Conservation (phyloP, 1,139 yeast genomes). For the Hansenula lynferdii region DNA sequence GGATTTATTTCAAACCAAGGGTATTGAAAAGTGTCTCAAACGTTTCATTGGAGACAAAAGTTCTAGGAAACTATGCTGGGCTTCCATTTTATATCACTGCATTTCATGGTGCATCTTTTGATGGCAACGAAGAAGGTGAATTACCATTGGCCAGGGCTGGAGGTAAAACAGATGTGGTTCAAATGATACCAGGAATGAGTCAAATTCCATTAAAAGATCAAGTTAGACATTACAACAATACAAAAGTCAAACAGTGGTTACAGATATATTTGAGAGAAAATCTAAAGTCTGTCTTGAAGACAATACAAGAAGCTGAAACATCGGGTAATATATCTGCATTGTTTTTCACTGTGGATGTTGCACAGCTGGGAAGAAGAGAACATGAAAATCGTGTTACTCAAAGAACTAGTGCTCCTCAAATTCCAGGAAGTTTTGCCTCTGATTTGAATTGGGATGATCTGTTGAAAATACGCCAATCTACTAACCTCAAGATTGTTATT, state of each 20-base stretch:
- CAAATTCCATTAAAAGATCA: constrained; percentile 55
- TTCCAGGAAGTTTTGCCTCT: constrained; percentile 13
- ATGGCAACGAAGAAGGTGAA: constrained; percentile 47
- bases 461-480: constrained; percentile 33
- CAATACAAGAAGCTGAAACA: constrained; percentile 29
- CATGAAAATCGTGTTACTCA: constrained; percentile 28
- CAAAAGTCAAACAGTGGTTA: constrained; percentile 9
- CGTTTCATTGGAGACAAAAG: constrained; percentile 32
- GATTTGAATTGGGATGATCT: constrained; percentile 31
- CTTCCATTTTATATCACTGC: constrained; percentile 57
- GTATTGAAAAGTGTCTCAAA: constrained; percentile 58
- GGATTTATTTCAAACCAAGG: constrained; percentile 67
- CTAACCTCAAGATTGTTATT: constrained; percentile 49
- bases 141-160: constrained; percentile 46
- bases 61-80: constrained; percentile 40
- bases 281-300: neutral
- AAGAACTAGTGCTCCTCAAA: constrained; percentile 15
- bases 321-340: constrained; percentile 39
- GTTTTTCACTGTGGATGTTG: constrained; percentile 64
- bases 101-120: constrained; percentile 47
- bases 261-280: constrained; percentile 7
- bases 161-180: constrained; percentile 40
- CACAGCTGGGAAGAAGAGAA: constrained; percentile 59
- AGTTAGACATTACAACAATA: constrained; percentile 17
- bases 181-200: constrained; percentile 54